Evolutionary conservation across 805 yeast species (phyloP).

Genomic region (Blastobotrys parvus): DNA sequence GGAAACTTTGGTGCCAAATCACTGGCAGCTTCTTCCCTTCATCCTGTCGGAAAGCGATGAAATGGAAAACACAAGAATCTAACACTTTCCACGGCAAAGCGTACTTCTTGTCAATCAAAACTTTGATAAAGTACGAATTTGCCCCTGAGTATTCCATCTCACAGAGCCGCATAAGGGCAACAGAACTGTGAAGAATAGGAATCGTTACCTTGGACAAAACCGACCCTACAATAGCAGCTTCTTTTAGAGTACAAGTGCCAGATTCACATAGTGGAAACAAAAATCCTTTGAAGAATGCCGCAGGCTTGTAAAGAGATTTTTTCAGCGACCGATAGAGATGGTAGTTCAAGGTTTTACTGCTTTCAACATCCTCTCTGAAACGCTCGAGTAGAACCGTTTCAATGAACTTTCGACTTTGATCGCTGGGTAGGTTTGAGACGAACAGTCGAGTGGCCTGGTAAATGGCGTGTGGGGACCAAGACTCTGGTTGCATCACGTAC

Average conservation of each 20-base stretch:
- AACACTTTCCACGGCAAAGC: slow-evolving; percentile 95
- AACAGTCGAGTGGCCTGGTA: slow-evolving; percentile 93
- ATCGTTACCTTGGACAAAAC: slow-evolving; percentile 82
- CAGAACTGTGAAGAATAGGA: slow-evolving; percentile 93
- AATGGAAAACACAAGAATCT: slow-evolving; percentile 88
- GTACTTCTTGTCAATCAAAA: slow-evolving; percentile 85
- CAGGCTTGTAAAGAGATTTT: slow-evolving; percentile 91
- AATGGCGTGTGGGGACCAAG: slow-evolving; percentile 92
- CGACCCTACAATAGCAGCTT: slow-evolving; percentile 92
- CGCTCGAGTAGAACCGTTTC: slow-evolving; percentile 35
- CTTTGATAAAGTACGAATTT: slow-evolving; percentile 80
- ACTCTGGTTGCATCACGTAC: slow-evolving; percentile 84
- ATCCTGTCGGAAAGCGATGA: slow-evolving; percentile 68
- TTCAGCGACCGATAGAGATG: slow-evolving; percentile 88
- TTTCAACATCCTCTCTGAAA: slow-evolving; percentile 33
- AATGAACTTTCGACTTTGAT: slow-evolving; percentile 81
- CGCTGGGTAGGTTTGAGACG: slow-evolving; percentile 80
- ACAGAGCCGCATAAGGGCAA: slow-evolving; percentile 78
- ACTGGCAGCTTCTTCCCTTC: slow-evolving; percentile 63
- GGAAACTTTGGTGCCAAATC: slow-evolving; percentile 95
- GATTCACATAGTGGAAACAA: slow-evolving; percentile 82
- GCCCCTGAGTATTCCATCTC: slow-evolving; percentile 73
- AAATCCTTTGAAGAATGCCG: slow-evolving; percentile 95
- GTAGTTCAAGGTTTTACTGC: slow-evolving; percentile 60
- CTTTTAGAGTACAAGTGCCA: slow-evolving; percentile 67